phyloP scores from a whole-genome alignment of 1,284 basidiomycete genomes.

The Prillingera fragicola region DNA sequence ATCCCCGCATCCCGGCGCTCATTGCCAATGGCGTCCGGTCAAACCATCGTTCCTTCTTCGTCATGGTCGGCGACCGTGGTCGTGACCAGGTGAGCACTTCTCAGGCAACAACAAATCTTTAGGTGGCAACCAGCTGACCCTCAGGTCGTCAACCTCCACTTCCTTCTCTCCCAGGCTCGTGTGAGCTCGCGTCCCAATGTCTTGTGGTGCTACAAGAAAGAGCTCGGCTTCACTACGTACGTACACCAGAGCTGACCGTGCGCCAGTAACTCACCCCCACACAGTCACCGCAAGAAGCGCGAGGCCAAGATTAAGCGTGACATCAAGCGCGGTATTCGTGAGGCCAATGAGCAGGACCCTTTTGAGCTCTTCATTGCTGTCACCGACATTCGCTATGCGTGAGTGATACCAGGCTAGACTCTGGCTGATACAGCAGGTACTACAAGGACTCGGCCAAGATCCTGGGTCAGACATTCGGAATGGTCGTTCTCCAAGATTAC shows the following conservation, averaged over 20 bases:
- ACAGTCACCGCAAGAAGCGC: constrained; percentile 89
- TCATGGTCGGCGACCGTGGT: constrained; percentile 91
- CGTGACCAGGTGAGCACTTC: constrained; percentile 71
- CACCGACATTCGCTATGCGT: constrained; percentile 98
- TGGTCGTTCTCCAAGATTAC: constrained; percentile 97
- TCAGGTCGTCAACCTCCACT: constrained; percentile 92
- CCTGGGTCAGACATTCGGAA: constrained; percentile 95
- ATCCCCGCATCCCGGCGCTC: constrained; percentile 85
- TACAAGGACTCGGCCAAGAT: constrained; percentile 95
- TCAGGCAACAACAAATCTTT: not conserved
- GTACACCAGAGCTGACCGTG: too few relatives aligned
- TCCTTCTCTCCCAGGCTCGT: constrained; percentile 82
- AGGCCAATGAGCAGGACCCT: constrained; percentile 91
- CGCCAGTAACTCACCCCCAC: constrained; percentile 12
- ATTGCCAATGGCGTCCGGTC: constrained; percentile 90
- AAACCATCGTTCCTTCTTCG: constrained; percentile 93
- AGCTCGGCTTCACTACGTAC: constrained; percentile 85
- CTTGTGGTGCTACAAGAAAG: constrained; percentile 96
- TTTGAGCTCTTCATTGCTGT: constrained; percentile 98
- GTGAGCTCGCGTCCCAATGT: constrained; percentile 85
- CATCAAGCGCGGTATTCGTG: constrained; percentile 85
- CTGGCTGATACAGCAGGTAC: constrained; percentile 52
- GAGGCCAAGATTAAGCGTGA: constrained; percentile 93
- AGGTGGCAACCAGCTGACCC: not conserved
- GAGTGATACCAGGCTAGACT: constrained; percentile 29